These are phyloP conservation scores for Volvariella surrecta DNA, from an alignment of 1,284 basidiomycete genomes.

Conservation along the genomic window DNA sequence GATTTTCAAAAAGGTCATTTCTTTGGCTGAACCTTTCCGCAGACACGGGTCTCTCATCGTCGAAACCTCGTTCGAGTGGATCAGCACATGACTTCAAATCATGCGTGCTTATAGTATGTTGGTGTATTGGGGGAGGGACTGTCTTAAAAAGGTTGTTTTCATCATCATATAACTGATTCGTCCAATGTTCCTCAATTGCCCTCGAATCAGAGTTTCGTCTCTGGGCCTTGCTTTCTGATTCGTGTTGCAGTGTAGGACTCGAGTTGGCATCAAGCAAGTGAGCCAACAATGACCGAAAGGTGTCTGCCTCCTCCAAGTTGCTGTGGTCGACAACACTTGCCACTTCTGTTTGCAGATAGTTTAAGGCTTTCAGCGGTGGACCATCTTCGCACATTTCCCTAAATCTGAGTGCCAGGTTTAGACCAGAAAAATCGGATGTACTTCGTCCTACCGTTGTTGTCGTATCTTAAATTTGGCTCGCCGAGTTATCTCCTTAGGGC, in stretches of 20 bases:
- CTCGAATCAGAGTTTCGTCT: slow-evolving; percentile 29
- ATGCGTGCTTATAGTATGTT: slow-evolving; percentile 7
- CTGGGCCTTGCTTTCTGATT: slow-evolving; percentile 19
- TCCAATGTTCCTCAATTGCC: slow-evolving; percentile 24
- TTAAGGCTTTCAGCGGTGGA: slow-evolving; percentile 58
- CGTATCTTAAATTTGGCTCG: slow-evolving; percentile 52
- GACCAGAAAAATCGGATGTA: slow-evolving; percentile 1
- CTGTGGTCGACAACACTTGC: slow-evolving; percentile 62
- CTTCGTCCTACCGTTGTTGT: slow-evolving; percentile 51
- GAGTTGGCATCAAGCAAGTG: slow-evolving; percentile 43
- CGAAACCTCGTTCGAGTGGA: slow-evolving; percentile 3
- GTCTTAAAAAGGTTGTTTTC: background rate
- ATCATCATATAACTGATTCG: slow-evolving; percentile 5
- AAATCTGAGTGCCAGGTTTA: slow-evolving; percentile 38
- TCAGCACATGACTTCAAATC: slow-evolving; percentile 8
- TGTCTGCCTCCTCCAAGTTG: slow-evolving; percentile 48
- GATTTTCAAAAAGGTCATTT: slow-evolving; percentile 56
- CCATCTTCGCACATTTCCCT: slow-evolving; percentile 66
- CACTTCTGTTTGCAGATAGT: slow-evolving; percentile 63
- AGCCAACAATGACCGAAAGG: slow-evolving; percentile 60
- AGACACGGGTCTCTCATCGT: slow-evolving; percentile 12
- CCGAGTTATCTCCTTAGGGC: slow-evolving; percentile 50
- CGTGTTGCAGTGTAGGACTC: slow-evolving; percentile 10
- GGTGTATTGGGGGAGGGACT: slow-evolving; percentile 12
- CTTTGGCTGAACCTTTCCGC: slow-evolving; percentile 45